Base-by-base conservation (phyloP, 306 rosid genomes). In the Vachellia collinsii region DNA sequence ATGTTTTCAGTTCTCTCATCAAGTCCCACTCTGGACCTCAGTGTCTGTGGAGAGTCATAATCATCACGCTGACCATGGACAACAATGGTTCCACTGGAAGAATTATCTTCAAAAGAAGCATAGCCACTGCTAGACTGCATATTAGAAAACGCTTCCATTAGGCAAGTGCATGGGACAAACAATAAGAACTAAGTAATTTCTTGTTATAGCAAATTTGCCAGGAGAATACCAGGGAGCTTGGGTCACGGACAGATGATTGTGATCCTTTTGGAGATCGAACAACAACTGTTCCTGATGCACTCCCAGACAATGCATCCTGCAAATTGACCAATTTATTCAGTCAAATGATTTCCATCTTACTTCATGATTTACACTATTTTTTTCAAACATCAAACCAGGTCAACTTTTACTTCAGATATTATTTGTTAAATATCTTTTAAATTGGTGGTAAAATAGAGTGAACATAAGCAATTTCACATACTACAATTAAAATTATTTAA, bases 91-190 rank as follows among this genome's bases (percentile, higher is more conserved):
- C 74, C 56, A 22, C 38, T 70, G 56, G 56, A 42, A 43, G 74
- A 70, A 70, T 36, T 48, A 70, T 70, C 56, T 70, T 70, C 74
- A 22, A 70, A 20, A 22, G 74, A 70, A 70, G 38, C 56, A 70
- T 70, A 23, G 38, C 11, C 11, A 29, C 54, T 44, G 10, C 74
- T 44, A 70, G 74, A 70, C 74, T 70, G 2, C 56, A 44, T 48
- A 22, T 12, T 7, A 70, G 20, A 43, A 42, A 70, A 42, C 10
- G 36, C 48, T 22, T 14, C 34, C 54, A 70, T 70, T 8, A 20
- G 38, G 38, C 14, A 6, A 69, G n/a, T 70, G 19, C 51, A 12
- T 44, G 56, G 74, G 44, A 70, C 74, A 23, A 29, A 25, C 38
- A 44, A 70, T 70, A 70, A 70, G 73, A 70, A 44, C 19, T 43